A percentile compares a stretch with the other conserved stretches of the same genome.
Conservation (phyloP, 192 early-diverging fungal species). For the Globomyces pollinis-pini region DNA sequence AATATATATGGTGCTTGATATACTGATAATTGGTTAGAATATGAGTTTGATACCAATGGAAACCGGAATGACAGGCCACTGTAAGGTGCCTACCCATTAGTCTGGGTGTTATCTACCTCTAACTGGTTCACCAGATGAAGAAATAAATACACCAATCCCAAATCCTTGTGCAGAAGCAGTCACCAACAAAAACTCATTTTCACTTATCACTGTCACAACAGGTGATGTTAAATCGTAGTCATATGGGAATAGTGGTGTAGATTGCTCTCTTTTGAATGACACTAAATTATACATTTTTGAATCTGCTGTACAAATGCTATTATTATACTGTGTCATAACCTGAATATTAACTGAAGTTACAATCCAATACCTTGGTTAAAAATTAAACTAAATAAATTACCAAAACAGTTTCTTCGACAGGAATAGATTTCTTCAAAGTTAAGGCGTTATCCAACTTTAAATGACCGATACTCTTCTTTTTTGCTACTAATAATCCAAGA, state of each 20-base stretch:
- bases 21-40: slow-evolving; percentile 24
- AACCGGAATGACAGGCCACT: slow-evolving; percentile 42
- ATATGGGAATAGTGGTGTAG: slow-evolving; percentile 43
- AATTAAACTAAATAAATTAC: neutral
- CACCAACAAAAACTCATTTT: slow-evolving; percentile 67
- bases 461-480: slow-evolving; percentile 22
- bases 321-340: neutral
- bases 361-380: neutral
- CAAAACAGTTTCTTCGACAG: slow-evolving; percentile 4
- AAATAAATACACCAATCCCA: slow-evolving; percentile 67
- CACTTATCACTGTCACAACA: slow-evolving; percentile 48
- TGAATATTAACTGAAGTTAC: neutral
- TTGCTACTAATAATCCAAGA: slow-evolving; percentile 32
- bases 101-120: no score
- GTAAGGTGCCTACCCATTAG: no score
- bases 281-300: slow-evolving; percentile 62
- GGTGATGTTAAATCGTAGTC: slow-evolving; percentile 45
- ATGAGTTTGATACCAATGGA: slow-evolving; percentile 44
- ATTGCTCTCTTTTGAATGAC: slow-evolving; percentile 31
- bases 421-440: slow-evolving; percentile 32
- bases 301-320: slow-evolving; percentile 61
- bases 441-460: slow-evolving; percentile 31
- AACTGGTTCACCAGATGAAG: slow-evolving; percentile 58
- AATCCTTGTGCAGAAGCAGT: slow-evolving; percentile 37
- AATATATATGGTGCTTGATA: slow-evolving; percentile 74